Evolutionary conservation across 495 filamentous ascomycete genomes (phyloP).

Genomic region (Penicillium dipodomyicola): DNA sequence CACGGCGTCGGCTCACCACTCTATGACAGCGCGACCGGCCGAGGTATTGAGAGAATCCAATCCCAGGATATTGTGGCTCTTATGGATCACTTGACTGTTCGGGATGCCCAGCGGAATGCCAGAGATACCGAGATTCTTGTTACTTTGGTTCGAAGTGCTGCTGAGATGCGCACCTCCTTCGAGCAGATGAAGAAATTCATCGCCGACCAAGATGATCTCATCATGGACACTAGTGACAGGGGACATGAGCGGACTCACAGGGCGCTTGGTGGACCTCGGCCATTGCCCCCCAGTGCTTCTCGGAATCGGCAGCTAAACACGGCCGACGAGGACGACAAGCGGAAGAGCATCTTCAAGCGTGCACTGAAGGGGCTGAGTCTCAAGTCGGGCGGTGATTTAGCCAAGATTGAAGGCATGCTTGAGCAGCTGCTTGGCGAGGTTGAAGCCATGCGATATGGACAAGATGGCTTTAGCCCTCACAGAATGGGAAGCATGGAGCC

Average conservation of each 20-base stretch:
- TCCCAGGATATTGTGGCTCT: constrained; percentile 96
- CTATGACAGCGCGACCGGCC: constrained; percentile 87
- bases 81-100: constrained; percentile 97
- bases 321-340: constrained; percentile 81
- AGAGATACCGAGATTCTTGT: constrained; percentile 95
- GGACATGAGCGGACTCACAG: constrained; percentile 83
- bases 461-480: constrained; percentile 34
- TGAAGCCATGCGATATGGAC: constrained; percentile 72
- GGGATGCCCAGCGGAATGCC: constrained; percentile 94
- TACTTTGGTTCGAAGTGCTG: constrained; percentile 87
- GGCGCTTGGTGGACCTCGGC: constrained; percentile 82
- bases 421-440: constrained; percentile 89
- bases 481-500: constrained; percentile 42
- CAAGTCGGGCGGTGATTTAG: constrained; percentile 82
- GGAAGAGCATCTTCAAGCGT: constrained; percentile 83
- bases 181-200: constrained; percentile 95
- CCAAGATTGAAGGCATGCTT: constrained; percentile 93
- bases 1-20: constrained; percentile 74
- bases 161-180: constrained; percentile 96
- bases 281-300: constrained; percentile 58
- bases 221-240: constrained; percentile 78
- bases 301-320: constrained; percentile 49
- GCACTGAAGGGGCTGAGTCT: constrained; percentile 84
- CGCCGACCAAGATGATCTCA: constrained; percentile 76
- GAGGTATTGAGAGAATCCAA: constrained; percentile 87